Evolutionary conservation across 495 filamentous ascomycete species (phyloP), one percentile per base, ranked within the genome.

Genomic region (Cudoniella acicularis): DNA sequence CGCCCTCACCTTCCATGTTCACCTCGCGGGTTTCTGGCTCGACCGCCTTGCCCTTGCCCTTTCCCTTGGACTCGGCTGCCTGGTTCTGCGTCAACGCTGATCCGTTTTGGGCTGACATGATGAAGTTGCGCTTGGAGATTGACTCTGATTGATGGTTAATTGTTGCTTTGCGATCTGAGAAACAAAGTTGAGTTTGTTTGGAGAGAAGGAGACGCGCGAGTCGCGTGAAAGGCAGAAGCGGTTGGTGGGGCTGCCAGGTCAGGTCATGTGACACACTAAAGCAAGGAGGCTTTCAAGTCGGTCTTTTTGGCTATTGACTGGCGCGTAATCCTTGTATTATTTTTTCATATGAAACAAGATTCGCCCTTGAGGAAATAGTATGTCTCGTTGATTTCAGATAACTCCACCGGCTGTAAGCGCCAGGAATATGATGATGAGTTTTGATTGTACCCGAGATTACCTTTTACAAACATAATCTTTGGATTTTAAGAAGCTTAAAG

Each of bases 1-100:
- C 87, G 13, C 30, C 30, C 56, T 90, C 86, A 24, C 40, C 58
- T 18, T 79, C 84, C 82, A 87, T 86, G 72, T 77, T 80, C 68
- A 80, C 68, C 46, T 91, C 87, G 56, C 81, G 76, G 22, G 65
- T 66, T 49, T 73, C 63, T 59, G 76, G 54, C 66, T 77, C 65
- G 10, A 64, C 54, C 25, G 77, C 83, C 65, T 85, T 80, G 63
- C 85, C 87, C 75, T 92, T 92, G 65, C 64, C 64, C 25, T 66
- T 66, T 21, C 63, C 59, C 24, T 60, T 54, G 48, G 21, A 27
- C n/a, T 59, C 59, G 45, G 47, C 49, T 3, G 21, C 21, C 49
- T 51, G 36, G 27, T 59, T 43, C n/a, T n/a, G n/a, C n/a, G n/a
- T n/a, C 25, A 45, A 22, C 16, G 59, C 49, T 41, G 63, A 55